Conservation (phyloP, 2,329 filamentous ascomycete species). For the Nannizziopsis arthrosporioides region DNA sequence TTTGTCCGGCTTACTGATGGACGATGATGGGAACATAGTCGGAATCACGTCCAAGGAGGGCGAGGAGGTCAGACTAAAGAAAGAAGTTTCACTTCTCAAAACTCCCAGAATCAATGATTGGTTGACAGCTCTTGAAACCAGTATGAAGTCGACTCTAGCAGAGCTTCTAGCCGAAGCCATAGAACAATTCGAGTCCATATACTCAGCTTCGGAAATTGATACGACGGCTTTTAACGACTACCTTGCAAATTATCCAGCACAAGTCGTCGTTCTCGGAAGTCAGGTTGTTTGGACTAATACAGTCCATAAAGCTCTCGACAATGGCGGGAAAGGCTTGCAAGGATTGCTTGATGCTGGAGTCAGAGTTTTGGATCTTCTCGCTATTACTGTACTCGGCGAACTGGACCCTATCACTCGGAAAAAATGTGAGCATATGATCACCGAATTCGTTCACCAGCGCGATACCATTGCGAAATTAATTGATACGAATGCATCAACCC, state of each 20-base stretch:
- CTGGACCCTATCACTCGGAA: constrained; percentile 77
- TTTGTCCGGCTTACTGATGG: constrained; percentile 77
- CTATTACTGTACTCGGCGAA: constrained; percentile 79
- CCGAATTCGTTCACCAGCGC: constrained; percentile 94
- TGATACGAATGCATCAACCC: constrained; percentile 57
- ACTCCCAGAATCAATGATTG: constrained; percentile 98
- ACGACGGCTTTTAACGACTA: constrained; percentile 62
- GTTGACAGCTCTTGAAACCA: constrained; percentile 82
- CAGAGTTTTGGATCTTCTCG: constrained; percentile 71
- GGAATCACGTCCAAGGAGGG: constrained; percentile 94
- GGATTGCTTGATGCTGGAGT: constrained; percentile 71
- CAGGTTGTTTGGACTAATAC: constrained; percentile 88
- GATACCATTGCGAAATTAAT: constrained; percentile 84
- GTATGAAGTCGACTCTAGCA: constrained; percentile 88
- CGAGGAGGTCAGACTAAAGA: constrained; percentile 76
- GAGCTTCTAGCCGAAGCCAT: constrained; percentile 81
- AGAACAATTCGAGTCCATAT: constrained; percentile 67
- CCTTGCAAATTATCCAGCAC: constrained; percentile 73
- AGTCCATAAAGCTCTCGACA: constrained; percentile 64
- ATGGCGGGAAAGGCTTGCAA: constrained; percentile 58
- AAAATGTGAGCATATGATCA: constrained; percentile 98
- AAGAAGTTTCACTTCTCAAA: constrained; percentile 81
- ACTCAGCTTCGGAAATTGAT: constrained; percentile 60
- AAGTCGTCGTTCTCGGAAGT: constrained; percentile 88
- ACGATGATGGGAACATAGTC: constrained; percentile 78